These are phyloP conservation scores for Thielaviopsis musarum DNA, from an alignment of 2,329 filamentous ascomycete species.

Conservation along the genomic window DNA sequence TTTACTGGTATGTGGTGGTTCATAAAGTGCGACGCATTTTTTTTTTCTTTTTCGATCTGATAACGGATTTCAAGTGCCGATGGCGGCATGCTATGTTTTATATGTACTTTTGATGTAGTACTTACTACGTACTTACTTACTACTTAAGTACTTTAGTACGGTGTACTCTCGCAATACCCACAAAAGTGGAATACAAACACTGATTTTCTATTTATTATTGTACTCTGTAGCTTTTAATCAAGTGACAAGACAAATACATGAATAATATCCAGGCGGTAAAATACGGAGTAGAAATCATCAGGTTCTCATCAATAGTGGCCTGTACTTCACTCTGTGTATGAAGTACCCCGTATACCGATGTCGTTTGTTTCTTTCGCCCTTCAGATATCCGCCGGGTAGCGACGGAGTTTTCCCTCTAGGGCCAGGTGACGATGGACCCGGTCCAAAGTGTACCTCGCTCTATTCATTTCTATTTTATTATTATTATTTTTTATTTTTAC, in stretches of 20 bases:
- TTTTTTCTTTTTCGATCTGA: too few species aligned
- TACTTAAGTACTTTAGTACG: too few species aligned
- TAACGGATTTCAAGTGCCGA: neutral
- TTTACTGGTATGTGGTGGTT: neutral
- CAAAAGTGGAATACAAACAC: too few species aligned
- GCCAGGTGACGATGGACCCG: too few species aligned
- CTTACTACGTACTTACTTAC: neutral
- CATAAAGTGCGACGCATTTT: neutral
- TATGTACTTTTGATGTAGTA: too few species aligned
- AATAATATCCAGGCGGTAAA: neutral
- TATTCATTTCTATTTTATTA: too few species aligned
- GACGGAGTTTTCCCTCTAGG: neutral
- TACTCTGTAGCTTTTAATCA: too few species aligned
- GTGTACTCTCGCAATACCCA: too few species aligned
- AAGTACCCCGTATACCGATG: neutral
- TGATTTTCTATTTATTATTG: too few species aligned
- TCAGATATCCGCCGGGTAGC: neutral
- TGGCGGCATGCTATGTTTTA: neutral
- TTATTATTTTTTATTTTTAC: too few species aligned
- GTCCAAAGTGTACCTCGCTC: too few species aligned
- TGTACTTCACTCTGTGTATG: neutral
- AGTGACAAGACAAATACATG: too few species aligned
- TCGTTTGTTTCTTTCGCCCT: neutral
- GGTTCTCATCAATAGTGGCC: neutral
- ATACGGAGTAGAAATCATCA: neutral